Conservation (phyloP, 192 early-diverging fungal genomes). For the Coemansia sp. region DNA sequence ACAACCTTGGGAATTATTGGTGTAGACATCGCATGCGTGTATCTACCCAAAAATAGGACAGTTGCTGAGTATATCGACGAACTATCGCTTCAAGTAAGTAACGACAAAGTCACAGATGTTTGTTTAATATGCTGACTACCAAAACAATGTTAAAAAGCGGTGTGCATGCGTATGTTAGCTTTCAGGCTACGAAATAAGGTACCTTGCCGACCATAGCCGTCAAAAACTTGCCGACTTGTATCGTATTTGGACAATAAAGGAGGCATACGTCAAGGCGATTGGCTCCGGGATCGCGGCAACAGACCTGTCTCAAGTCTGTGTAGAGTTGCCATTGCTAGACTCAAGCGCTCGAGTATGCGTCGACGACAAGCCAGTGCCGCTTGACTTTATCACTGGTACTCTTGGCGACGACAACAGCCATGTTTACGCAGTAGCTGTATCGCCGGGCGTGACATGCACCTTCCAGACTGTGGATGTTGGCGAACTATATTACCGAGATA, state of each 20-base stretch:
- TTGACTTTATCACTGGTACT: conserved; percentile 5
- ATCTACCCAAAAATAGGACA: conserved; percentile 15
- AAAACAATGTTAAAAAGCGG: too few species aligned
- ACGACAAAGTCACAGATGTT: too few species aligned
- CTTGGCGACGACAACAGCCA: conserved; percentile 6
- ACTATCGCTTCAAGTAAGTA: conserved; percentile 25
- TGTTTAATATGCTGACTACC: too few species aligned
- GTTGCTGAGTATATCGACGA: conserved; percentile 21
- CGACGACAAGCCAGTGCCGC: neutral
- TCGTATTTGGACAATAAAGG: conserved; percentile 42
- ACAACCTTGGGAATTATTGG: conserved; percentile 14
- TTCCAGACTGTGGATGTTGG: neutral
- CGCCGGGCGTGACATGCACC: neutral
- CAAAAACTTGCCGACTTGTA: conserved; percentile 29
- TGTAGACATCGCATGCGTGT: conserved; percentile 25
- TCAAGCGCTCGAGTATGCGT: neutral
- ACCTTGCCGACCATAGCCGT: neutral
- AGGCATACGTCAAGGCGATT: conserved; percentile 42
- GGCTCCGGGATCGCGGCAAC: conserved; percentile 22
- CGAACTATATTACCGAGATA: neutral
- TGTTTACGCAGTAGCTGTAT: conserved; percentile 15
- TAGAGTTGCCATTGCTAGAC: neutral
- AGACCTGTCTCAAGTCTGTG: conserved; percentile 16
- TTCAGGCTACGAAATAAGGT: conserved; percentile 14
- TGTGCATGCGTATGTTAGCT: conserved; percentile 19